phyloP scores from a whole-genome alignment of 805 yeast species.

The Teunomyces kruisii region DNA sequence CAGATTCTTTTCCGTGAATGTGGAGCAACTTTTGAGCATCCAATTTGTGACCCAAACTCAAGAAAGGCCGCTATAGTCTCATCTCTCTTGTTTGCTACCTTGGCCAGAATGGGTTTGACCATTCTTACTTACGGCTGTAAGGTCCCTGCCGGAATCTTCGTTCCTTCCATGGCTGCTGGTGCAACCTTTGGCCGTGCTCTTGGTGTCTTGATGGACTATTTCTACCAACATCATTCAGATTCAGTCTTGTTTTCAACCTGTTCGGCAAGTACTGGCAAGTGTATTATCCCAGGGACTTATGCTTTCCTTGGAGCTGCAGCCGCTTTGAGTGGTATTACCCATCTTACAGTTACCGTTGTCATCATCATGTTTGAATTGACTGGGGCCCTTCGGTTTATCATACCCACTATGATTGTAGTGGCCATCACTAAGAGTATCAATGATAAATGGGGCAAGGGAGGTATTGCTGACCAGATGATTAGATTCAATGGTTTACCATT shows the following conservation, averaged over 20 bases:
- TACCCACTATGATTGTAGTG: conserved; percentile 96
- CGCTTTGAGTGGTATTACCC: conserved; percentile 90
- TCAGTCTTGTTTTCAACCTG: conserved; percentile 35
- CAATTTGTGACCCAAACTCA: conserved; percentile 35
- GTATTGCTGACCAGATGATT: conserved; percentile 96
- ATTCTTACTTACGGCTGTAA: conserved; percentile 87
- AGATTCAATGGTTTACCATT: conserved; percentile 83
- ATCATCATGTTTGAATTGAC: conserved; percentile 83
- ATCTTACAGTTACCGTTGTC: conserved; percentile 87
- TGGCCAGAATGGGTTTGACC: conserved; percentile 67
- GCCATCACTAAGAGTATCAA: conserved; percentile 81
- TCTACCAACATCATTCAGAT: conserved; percentile 31
- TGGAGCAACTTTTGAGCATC: conserved; percentile 43
- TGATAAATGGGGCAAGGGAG: conserved; percentile 73
- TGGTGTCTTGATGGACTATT: conserved; percentile 66
- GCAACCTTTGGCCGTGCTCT: conserved; percentile 90
- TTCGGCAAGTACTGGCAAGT: conserved; percentile 29
- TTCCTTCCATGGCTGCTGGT: conserved; percentile 96
- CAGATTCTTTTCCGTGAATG: conserved; percentile 86
- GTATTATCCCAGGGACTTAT: conserved; percentile 91
- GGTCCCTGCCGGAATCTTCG: conserved; percentile 97
- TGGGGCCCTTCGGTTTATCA: conserved; percentile 86
- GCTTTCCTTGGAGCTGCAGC: conserved; percentile 97
- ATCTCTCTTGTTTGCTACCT: conserved; percentile 68
- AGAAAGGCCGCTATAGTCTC: conserved; percentile 39